phyloP scores from a whole-genome alignment of 768 basidiomycete genomes.

The Phlebiopsis gigantea region DNA sequence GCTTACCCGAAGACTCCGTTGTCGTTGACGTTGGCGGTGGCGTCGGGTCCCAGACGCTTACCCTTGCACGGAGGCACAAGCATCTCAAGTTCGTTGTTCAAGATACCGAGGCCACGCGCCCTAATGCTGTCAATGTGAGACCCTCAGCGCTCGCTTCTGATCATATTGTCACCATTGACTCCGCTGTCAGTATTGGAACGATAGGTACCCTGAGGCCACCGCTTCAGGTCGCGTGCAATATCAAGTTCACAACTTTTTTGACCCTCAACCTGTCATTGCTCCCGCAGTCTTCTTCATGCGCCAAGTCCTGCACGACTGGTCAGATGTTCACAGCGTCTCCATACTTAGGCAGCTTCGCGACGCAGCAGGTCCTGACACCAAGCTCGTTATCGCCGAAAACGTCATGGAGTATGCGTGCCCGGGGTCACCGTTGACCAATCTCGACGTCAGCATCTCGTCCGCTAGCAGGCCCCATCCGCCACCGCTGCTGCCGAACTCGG shows the following conservation, averaged over 20 bases:
- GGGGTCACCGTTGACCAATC: not conserved
- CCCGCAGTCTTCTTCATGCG: slow-evolving; percentile 23
- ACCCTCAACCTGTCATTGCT: slow-evolving; percentile 25
- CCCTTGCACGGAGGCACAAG: slow-evolving; percentile 12
- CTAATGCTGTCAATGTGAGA: slow-evolving; percentile 22
- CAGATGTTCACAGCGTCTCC: slow-evolving; percentile 23
- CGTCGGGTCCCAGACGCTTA: slow-evolving; percentile 14
- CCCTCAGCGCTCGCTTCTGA: not conserved
- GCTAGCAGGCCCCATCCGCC: slow-evolving; percentile 19
- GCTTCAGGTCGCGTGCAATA: not conserved
- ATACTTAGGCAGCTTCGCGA: slow-evolving; percentile 24
- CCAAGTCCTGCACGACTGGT: slow-evolving; percentile 29
- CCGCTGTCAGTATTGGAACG: slow-evolving; percentile 9
- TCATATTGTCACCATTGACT: not conserved
- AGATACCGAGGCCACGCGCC: slow-evolving; percentile 22
- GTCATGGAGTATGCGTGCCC: slow-evolving; percentile 20
- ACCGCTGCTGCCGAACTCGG: slow-evolving; percentile 9
- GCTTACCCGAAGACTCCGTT: slow-evolving; percentile 10
- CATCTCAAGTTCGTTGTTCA: slow-evolving; percentile 17
- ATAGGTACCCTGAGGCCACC: slow-evolving; percentile 6
- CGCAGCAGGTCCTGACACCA: slow-evolving; percentile 20
- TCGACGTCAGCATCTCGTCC: slow-evolving; percentile 20
- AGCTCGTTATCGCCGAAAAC: slow-evolving; percentile 22
- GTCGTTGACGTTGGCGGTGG: slow-evolving; percentile 24
- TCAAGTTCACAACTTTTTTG: slow-evolving; percentile 22